These are phyloP conservation scores for Aureobasidium sp. DNA, from an alignment of 2,329 filamentous ascomycete species.

Conservation along the genomic window DNA sequence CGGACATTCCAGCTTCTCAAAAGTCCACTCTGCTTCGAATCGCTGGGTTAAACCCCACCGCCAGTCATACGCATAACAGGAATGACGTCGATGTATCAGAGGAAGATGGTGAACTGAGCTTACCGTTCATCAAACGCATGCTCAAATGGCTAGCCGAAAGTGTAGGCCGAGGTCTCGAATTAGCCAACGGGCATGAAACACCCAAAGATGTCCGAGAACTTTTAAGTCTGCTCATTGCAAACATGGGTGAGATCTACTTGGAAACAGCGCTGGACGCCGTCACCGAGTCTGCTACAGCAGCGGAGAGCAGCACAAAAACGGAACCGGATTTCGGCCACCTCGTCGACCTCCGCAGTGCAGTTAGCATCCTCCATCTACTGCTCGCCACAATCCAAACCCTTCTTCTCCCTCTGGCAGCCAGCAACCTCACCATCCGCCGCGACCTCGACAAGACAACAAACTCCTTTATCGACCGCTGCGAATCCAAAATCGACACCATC, in stretches of 20 bases:
- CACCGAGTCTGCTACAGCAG: conserved; percentile 65
- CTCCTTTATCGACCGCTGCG: conserved; percentile 66
- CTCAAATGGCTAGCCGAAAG: conserved; percentile 95
- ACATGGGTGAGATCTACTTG: conserved; percentile 77
- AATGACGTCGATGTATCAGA: conserved; percentile 87
- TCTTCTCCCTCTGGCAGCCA: conserved; percentile 79
- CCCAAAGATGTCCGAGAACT: conserved; percentile 88
- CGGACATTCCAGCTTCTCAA: conserved; percentile 79
- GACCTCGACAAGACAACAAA: conserved; percentile 82
- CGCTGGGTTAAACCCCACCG: conserved; percentile 68
- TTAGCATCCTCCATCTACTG: conserved; percentile 88
- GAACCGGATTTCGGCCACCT: conserved; percentile 88
- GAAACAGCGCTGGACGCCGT: conserved; percentile 61
- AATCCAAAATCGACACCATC: conserved; percentile 71
- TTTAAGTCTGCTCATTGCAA: conserved; percentile 72
- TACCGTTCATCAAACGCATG: conserved; percentile 94
- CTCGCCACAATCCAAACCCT: conserved; percentile 86
- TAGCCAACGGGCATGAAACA: conserved; percentile 81
- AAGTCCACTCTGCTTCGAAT: conserved; percentile 86
- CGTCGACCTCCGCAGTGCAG: conserved; percentile 67
- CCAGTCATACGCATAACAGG: conserved; percentile 44
- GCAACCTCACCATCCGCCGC: conserved; percentile 81
- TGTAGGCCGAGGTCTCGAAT: conserved; percentile 80
- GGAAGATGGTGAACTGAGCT: conserved; percentile 74
- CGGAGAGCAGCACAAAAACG: conserved; percentile 66